phyloP scores from a whole-genome alignment of 202 grass and related monocot species.

The Zizania palustris region DNA sequence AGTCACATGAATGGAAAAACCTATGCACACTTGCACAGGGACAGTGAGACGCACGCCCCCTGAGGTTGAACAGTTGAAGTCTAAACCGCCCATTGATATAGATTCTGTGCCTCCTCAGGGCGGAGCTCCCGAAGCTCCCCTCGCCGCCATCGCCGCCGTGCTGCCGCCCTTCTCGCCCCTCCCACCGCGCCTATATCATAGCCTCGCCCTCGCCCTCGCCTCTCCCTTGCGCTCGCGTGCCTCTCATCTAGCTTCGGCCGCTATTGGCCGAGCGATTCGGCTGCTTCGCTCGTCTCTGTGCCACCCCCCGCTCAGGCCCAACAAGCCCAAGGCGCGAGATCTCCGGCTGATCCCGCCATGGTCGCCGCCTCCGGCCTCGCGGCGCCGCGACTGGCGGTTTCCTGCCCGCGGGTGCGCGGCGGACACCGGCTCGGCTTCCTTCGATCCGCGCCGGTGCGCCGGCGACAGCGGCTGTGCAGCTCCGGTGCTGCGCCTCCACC shows the following conservation, averaged over 20 bases:
- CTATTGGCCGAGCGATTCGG: background rate
- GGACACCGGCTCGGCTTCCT: conserved; percentile 21
- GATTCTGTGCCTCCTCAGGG: conserved; percentile 17
- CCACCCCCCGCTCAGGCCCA: background rate
- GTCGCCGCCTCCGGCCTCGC: conserved; percentile 53
- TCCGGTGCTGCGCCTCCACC: conserved; percentile 55
- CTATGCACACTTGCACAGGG: background rate
- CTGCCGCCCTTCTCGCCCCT: no score
- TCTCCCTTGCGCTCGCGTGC: conserved; percentile 15
- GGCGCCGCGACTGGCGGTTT: conserved; percentile 28
- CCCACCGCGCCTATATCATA: conserved; percentile 40
- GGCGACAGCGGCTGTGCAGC: background rate
- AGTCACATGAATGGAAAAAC: no score
- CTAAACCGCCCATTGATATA: background rate
- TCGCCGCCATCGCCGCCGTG: conserved; percentile 42
- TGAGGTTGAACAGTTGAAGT: no score
- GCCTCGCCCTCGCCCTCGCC: no score
- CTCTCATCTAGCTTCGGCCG: conserved; percentile 14
- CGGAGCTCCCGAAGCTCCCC: conserved; percentile 56
- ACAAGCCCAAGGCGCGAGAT: conserved; percentile 39
- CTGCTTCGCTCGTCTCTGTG: background rate
- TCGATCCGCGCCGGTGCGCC: conserved; percentile 24
- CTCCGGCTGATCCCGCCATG: conserved; percentile 50
- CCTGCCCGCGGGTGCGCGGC: background rate
- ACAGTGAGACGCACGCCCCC: no score